Percentiles rank a stretch among this genome's conserved stretches.
These are phyloP conservation scores for Gentiana straminea DNA, from an alignment of 257 asterid genomes.

Conservation along the genomic window DNA sequence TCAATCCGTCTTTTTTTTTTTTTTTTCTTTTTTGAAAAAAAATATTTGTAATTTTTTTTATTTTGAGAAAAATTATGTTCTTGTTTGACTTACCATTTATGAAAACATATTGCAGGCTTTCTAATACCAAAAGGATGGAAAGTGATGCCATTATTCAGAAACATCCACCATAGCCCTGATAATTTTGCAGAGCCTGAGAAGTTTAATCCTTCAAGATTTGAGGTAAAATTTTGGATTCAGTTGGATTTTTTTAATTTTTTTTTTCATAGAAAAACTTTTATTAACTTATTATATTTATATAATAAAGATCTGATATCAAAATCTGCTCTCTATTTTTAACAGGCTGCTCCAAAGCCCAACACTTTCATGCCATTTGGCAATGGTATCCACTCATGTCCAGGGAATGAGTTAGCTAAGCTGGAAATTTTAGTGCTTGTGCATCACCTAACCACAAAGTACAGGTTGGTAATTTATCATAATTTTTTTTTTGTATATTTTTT, in stretches of 20 bases:
- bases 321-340: constrained; percentile 12
- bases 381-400: constrained; percentile 91
- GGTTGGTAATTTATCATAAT: constrained; percentile 28
- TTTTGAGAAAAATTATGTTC: too few relatives aligned
- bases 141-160: constrained; percentile 84
- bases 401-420: constrained; percentile 88
- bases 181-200: constrained; percentile 84
- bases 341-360: constrained; percentile 78
- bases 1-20: neutral
- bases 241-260: neutral
- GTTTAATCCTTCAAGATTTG: constrained; percentile 96
- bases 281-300: neutral
- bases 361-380: constrained; percentile 97
- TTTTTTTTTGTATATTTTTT: neutral
- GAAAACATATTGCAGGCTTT: constrained; percentile 34
- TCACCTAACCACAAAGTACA: constrained; percentile 88
- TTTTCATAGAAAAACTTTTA: neutral
- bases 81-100: neutral
- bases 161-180: constrained; percentile 87
- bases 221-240: constrained; percentile 31
- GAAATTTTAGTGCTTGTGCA: constrained; percentile 80
- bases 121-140: constrained; percentile 98
- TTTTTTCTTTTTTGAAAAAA: too few relatives aligned
- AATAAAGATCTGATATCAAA: constrained; percentile 1
- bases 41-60: neutral